Evolutionary conservation across 78 protist genomes (phyloP).

Genomic region (Emiliania huxleyi): DNA sequence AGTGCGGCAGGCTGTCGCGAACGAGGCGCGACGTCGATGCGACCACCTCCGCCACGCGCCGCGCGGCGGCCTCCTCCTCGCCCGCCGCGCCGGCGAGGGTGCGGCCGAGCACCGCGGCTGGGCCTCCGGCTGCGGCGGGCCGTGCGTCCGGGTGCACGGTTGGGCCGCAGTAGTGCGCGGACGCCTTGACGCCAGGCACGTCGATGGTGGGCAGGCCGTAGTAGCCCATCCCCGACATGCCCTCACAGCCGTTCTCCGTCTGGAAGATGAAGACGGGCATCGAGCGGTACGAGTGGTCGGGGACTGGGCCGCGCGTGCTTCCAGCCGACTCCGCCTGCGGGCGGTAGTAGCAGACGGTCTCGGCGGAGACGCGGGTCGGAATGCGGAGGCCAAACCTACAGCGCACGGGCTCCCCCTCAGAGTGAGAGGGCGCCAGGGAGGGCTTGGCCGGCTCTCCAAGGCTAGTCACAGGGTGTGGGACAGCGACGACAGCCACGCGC

Average conservation of each 20-base stretch:
- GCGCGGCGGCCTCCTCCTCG: background rate
- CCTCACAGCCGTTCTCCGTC: background rate
- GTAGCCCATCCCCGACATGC: background rate
- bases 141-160: background rate
- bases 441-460: too few relatives aligned
- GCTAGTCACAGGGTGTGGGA: background rate
- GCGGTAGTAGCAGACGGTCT: background rate
- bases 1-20: background rate
- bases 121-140: background rate
- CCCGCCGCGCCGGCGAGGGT: background rate
- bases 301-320: too few relatives aligned
- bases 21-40: background rate
- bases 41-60: background rate
- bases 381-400: background rate
- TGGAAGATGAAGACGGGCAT: background rate
- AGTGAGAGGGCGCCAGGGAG: too few relatives aligned
- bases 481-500: background rate
- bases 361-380: conserved; percentile 2
- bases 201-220: background rate
- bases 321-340: background rate
- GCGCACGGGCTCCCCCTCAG: too few relatives aligned
- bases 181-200: background rate
- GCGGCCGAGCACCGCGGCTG: background rate
- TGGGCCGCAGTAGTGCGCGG: background rate
- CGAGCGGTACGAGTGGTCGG: background rate